A percentile compares a stretch with the other conserved stretches of the same genome.
Conservation (phyloP, 176 grass and related monocot genomes). For the Dactylis glomerata region DNA sequence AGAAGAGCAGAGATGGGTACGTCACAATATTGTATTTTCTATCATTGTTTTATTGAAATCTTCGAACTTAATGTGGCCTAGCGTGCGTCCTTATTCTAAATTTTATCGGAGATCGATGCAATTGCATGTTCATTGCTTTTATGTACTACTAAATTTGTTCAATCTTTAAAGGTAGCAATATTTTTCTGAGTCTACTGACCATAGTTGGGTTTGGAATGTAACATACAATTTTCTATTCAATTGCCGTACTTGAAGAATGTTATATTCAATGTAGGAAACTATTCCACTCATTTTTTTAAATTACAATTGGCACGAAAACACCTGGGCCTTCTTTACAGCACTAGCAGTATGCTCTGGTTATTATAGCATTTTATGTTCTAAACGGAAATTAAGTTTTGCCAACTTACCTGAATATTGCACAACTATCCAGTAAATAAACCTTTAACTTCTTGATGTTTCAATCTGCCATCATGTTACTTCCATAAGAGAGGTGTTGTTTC, state of each 20-base stretch:
- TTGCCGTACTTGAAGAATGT: too few relatives aligned
- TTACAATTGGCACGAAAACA: too few relatives aligned
- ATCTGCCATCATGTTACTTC: neutral
- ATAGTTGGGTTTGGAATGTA: too few relatives aligned
- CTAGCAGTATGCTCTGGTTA: too few relatives aligned
- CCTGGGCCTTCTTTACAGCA: too few relatives aligned
- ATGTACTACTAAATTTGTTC: too few relatives aligned
- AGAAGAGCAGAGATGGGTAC: slow-evolving; percentile 55
- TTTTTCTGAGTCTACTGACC: too few relatives aligned
- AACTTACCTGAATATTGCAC: neutral
- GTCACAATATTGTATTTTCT: neutral
- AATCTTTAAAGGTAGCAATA: too few relatives aligned
- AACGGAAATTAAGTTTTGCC: neutral
- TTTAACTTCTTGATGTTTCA: neutral
- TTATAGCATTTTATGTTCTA: too few relatives aligned
- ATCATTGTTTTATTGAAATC: neutral
- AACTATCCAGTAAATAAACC: neutral
- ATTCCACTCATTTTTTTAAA: too few relatives aligned
- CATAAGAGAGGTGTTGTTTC: neutral
- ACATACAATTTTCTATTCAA: too few relatives aligned
- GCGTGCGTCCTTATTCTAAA: neutral
- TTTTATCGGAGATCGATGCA: neutral
- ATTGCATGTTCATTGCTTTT: neutral
- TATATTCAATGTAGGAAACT: too few relatives aligned
- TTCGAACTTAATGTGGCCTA: neutral